Conservation (phyloP, 1,284 basidiomycete species). For the Agroathelia rolfsii region DNA sequence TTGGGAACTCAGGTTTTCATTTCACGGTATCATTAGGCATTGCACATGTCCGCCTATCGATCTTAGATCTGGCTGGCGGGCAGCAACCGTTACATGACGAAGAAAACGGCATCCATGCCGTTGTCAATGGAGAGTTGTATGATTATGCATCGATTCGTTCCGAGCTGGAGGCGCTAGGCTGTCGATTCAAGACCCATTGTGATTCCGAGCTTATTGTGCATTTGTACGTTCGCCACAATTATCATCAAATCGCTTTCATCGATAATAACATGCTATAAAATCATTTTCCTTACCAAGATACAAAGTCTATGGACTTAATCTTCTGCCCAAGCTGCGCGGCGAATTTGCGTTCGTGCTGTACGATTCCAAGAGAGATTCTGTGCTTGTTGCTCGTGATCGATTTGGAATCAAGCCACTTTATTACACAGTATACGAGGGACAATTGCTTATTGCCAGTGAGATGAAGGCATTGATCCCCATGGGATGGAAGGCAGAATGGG, state of each 20-base stretch:
- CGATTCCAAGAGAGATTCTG: constrained; percentile 10
- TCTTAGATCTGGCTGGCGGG: not conserved
- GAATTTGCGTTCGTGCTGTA: constrained; percentile 17
- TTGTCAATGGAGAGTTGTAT: constrained; percentile 3
- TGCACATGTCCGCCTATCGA: constrained; percentile 3
- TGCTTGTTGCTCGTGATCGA: constrained; percentile 15
- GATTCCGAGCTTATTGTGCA: constrained; percentile 2
- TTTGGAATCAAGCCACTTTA: constrained; percentile 17
- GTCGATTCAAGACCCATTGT: constrained; percentile 1
- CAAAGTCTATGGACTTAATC: constrained; percentile 10
- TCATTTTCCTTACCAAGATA: constrained; percentile 10
- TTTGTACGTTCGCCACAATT: not conserved
- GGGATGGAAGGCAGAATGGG: constrained; percentile 16
- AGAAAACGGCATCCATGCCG: not conserved
- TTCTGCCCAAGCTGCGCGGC: constrained; percentile 11
- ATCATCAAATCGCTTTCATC: not conserved
- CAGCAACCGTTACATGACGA: constrained; percentile 1
- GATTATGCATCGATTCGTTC: constrained; percentile 1
- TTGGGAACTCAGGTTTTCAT: too few species aligned
- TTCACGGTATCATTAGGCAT: not conserved
- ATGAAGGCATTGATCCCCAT: constrained; percentile 14
- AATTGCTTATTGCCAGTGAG: constrained; percentile 14
- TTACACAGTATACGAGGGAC: constrained; percentile 13
- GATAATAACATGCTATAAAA: too few species aligned
- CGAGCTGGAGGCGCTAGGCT: not conserved